phyloP scores from a whole-genome alignment of 2,329 filamentous ascomycete genomes.

The Neonectria faginata region DNA sequence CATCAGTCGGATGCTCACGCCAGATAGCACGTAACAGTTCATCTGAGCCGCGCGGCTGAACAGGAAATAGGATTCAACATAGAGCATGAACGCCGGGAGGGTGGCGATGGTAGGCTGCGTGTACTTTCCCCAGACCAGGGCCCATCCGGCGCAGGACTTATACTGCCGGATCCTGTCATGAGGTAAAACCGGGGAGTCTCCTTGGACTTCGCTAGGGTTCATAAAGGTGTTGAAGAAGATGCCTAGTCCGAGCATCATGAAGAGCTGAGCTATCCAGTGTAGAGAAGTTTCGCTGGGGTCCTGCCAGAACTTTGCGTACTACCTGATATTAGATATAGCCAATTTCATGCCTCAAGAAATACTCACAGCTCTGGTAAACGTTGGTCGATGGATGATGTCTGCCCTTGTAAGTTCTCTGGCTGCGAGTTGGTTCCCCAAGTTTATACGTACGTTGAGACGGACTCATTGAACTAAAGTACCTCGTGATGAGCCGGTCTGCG shows the following conservation, averaged over 20 bases:
- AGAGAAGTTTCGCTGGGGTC: slow-evolving; percentile 54
- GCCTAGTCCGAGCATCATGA: slow-evolving; percentile 59
- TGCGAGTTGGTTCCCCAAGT: neutral
- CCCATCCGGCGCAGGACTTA: slow-evolving; percentile 63
- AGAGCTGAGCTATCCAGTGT: slow-evolving; percentile 65
- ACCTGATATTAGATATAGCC: slow-evolving; percentile 19
- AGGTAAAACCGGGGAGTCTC: slow-evolving; percentile 54
- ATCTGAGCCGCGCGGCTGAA: slow-evolving; percentile 63
- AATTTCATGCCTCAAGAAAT: neutral
- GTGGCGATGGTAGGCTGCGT: slow-evolving; percentile 61
- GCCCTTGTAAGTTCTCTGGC: slow-evolving; percentile 20
- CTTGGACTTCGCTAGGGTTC: slow-evolving; percentile 57
- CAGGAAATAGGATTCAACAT: slow-evolving; percentile 66
- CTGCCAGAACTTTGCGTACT: slow-evolving; percentile 64
- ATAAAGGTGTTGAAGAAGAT: slow-evolving; percentile 59
- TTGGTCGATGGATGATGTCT: slow-evolving; percentile 67
- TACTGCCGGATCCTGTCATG: slow-evolving; percentile 62
- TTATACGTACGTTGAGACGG: slow-evolving; percentile 61
- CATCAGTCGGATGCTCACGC: slow-evolving; percentile 64
- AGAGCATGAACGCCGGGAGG: slow-evolving; percentile 63
- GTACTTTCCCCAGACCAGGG: slow-evolving; percentile 63
- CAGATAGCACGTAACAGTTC: slow-evolving; percentile 65
- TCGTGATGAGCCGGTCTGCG: slow-evolving; percentile 62
- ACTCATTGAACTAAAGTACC: slow-evolving; percentile 65
- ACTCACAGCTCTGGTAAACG: slow-evolving; percentile 59